These are phyloP conservation scores for Hyaloscypha finlandica DNA, from an alignment of 495 filamentous ascomycete genomes.

Conservation along the genomic window DNA sequence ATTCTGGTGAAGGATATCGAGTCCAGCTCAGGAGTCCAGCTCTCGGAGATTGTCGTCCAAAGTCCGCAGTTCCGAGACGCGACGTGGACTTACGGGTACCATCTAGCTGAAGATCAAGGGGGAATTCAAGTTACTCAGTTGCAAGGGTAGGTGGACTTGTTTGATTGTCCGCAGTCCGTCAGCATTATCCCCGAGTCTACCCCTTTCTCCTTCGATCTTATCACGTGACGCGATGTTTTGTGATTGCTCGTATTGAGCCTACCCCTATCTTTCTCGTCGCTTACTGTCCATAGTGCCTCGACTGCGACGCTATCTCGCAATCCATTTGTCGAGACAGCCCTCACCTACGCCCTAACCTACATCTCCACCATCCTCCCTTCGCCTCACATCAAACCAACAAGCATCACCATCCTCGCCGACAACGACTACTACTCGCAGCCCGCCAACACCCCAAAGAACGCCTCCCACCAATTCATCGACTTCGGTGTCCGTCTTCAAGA, in stretches of 20 bases:
- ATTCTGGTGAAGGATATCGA: slow-evolving; percentile 68
- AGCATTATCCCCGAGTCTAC: slow-evolving; percentile 4
- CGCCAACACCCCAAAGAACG: slow-evolving; percentile 35
- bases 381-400: slow-evolving; percentile 62
- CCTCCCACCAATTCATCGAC: slow-evolving; percentile 61
- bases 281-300: slow-evolving; percentile 1
- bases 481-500: slow-evolving; percentile 73
- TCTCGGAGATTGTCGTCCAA: slow-evolving; percentile 74
- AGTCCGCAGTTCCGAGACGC: slow-evolving; percentile 90
- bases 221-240: slow-evolving; percentile 14
- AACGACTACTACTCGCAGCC: slow-evolving; percentile 94
- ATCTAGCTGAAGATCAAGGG: slow-evolving; percentile 64
- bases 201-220: slow-evolving; percentile 15
- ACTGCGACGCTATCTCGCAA: slow-evolving; percentile 46
- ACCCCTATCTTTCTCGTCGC: not conserved
- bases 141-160: slow-evolving; percentile 62
- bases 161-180: slow-evolving; percentile 1
- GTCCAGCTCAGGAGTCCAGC: slow-evolving; percentile 56
- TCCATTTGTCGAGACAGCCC: slow-evolving; percentile 85
- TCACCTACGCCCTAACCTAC: slow-evolving; percentile 88
- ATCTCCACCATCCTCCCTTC: slow-evolving; percentile 55
- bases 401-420: slow-evolving; percentile 88
- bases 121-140: slow-evolving; percentile 78
- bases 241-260: not conserved
- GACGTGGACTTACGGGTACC: slow-evolving; percentile 81